phyloP scores from a whole-genome alignment of 257 asterid genomes.

The Nicotiana attenuata region DNA sequence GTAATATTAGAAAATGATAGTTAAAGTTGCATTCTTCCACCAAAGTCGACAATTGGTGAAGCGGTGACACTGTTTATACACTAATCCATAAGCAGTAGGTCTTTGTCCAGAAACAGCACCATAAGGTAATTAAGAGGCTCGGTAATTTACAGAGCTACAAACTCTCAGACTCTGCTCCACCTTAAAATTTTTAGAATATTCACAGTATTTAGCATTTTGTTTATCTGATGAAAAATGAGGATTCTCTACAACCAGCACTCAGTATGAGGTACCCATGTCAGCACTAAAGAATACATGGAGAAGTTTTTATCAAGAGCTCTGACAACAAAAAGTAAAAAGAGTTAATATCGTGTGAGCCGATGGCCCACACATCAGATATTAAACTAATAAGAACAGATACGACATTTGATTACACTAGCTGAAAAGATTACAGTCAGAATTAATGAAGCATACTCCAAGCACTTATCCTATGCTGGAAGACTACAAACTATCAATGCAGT shows the following conservation, averaged over 20 bases:
- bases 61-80: background rate
- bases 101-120: background rate
- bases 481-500: no score
- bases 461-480: no score
- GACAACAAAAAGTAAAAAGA: background rate
- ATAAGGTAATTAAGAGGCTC: background rate
- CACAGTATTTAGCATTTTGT: background rate
- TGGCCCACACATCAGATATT: slow-evolving; percentile 7
- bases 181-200: background rate
- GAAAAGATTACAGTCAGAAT: no score
- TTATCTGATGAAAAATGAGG: background rate
- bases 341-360: no score
- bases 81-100: background rate
- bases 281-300: background rate
- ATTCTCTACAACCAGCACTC: background rate
- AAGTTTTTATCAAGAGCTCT: background rate
- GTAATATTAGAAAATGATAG: background rate
- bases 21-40: background rate
- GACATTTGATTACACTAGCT: background rate
- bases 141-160: background rate
- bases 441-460: no score
- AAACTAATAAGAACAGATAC: slow-evolving; percentile 21
- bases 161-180: background rate
- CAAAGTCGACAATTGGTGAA: background rate
- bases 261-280: background rate